Base-by-base conservation (phyloP, 768 basidiomycete genomes). In the Russula sp. region DNA sequence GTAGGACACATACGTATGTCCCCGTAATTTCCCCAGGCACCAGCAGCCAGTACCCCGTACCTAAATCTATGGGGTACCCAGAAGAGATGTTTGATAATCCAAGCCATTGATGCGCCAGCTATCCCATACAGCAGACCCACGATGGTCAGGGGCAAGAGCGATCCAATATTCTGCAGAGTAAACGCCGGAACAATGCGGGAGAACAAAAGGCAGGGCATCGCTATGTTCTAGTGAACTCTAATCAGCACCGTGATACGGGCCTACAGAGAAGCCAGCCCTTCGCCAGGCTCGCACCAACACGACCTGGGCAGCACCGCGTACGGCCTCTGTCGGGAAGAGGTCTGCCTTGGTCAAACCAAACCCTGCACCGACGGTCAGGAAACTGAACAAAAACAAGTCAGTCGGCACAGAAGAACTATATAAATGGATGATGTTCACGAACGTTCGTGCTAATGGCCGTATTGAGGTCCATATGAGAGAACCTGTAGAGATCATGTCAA, bases 61-160 rank as follows among this genome's bases (percentile, higher is more conserved):
- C 88, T 77, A 69, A 91, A 90, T 32, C 86, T 79, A 69, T 88
- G 85, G 1, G 89, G 89, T 2, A 91, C 87, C 83, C 88, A 90
- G 68, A 87, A 89, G 55, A 87, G 67, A 64, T 82, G 80, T 54
- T 81, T 81, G 57, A 84, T 73, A n/a, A 80, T 52, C 76, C 78
- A 84, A 0, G 84, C 82, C 27, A 85, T 76, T 7, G 71, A 40
- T 9, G 84, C 70, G 7, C 89, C 86, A 5, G 87, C 72, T 2
- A 68, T 69, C 62, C 85, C 80, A 65, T 91, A 90, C 4, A 86
- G 55, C 0, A 86, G 32, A 0, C 82, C 84, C n/a, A 88, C 73
- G 13, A 88, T 75, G 32, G 85, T 68, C 13, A 90, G 76, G 1
- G 88, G 88, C 4, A 85, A 85, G 35, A 88, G 70, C 4, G 80